These are phyloP conservation scores for Wickerhamomyces kurtzmanii DNA, from an alignment of 805 yeast species.

Conservation along the genomic window DNA sequence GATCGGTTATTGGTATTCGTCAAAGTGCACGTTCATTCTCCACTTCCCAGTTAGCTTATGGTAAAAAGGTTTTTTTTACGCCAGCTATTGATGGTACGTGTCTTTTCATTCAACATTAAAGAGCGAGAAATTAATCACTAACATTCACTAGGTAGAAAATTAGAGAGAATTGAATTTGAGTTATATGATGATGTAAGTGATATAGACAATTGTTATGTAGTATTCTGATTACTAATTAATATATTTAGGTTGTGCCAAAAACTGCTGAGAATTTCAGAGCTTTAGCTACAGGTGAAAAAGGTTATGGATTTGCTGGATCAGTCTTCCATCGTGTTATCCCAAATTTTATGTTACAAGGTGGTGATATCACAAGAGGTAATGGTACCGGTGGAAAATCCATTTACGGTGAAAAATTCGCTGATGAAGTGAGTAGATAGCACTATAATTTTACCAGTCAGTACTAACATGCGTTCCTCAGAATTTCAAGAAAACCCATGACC, in stretches of 20 bases:
- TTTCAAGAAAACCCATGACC: slow-evolving; percentile 64
- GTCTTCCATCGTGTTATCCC: slow-evolving; percentile 93
- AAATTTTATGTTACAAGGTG: slow-evolving; percentile 94
- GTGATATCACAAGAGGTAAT: slow-evolving; percentile 77
- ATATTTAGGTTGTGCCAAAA: slow-evolving; percentile 59
- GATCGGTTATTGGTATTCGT: too few relatives aligned
- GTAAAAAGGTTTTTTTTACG: slow-evolving; percentile 46
- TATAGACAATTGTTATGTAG: too few relatives aligned
- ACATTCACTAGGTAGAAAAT: too few relatives aligned
- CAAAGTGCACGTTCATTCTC: slow-evolving; percentile 41
- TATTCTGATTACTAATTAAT: too few relatives aligned
- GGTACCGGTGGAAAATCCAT: slow-evolving; percentile 93
- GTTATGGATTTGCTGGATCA: slow-evolving; percentile 53
- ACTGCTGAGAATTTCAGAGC: slow-evolving; percentile 79
- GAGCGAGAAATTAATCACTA: too few relatives aligned
- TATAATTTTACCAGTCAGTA: background rate
- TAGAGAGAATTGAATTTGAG: slow-evolving; percentile 27
- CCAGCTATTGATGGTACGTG: slow-evolving; percentile 49
- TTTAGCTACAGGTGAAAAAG: slow-evolving; percentile 84
- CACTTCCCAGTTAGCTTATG: slow-evolving; percentile 27
- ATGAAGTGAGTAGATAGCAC: slow-evolving; percentile 14
- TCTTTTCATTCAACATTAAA: too few relatives aligned
- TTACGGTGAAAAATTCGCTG: slow-evolving; percentile 58
- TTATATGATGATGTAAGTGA: slow-evolving; percentile 20
- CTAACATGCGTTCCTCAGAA: slow-evolving; percentile 40